Percentiles rank a stretch among this genome's conserved stretches.
Conservation (phyloP, 768 basidiomycete species). For the Lentinula guzmanii region DNA sequence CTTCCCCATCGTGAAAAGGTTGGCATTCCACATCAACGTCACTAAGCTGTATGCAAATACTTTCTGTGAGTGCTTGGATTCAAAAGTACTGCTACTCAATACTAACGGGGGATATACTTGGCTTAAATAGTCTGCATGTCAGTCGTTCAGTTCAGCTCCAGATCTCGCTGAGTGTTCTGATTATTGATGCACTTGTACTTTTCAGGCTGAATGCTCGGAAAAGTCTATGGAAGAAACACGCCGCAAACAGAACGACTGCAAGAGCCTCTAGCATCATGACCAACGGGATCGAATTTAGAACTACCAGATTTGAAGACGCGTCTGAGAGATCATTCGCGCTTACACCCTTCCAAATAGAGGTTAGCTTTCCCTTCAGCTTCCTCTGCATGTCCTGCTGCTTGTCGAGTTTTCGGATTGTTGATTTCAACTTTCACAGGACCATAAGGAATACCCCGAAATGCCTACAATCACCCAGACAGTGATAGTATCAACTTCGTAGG, state of each 20-base stretch:
- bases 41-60: conserved; percentile 45
- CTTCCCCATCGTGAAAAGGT: conserved; percentile 19
- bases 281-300: not conserved
- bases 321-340: not conserved
- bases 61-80: conserved; percentile 31
- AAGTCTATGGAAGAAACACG: not conserved
- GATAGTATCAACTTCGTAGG: not conserved
- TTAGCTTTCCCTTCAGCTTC: not conserved
- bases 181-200: not conserved
- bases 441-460: not conserved
- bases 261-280: not conserved
- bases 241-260: not conserved
- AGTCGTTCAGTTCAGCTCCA: not conserved
- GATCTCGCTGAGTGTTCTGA: not conserved
- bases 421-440: not conserved
- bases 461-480: not conserved
- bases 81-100: too few relatives aligned
- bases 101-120: not conserved
- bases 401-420: not conserved
- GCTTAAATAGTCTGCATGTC: not conserved
- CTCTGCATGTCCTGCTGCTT: too few relatives aligned
- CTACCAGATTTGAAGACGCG: not conserved
- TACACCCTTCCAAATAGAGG: not conserved
- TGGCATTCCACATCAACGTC: conserved; percentile 42
- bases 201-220: conserved; percentile 2